Evolutionary conservation across 225 moss, liverwort and hornwort species (phyloP), one percentile per base, ranked within the genome.

Genomic region (Marchantia paleacea): DNA sequence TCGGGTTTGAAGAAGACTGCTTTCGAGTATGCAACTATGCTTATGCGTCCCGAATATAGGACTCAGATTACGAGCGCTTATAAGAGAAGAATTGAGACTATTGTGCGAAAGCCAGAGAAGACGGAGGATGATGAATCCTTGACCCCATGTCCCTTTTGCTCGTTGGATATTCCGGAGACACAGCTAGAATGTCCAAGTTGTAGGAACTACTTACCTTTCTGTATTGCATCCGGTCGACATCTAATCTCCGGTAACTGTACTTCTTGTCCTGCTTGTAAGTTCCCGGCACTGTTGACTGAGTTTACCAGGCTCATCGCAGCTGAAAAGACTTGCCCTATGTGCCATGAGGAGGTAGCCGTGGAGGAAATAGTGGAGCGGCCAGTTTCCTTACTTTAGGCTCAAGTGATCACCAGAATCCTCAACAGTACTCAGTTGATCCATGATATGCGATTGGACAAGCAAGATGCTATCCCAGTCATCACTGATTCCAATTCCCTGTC

Each of bases 1-100:
- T 91, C 82, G 0, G 93, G 97, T 10, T 76, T 99, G 20, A 93
- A 91, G 69, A 95, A 83, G 68, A 90, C 87, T 0, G 97, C 93
- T 1, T 87, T 91, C 60, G 91, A 89, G 64, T 93, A 94, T 85
- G 97, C 97, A 57, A 84, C 89, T 0, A 91, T 89, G 85, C 79
- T 99, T 30, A 69, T 99, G 69, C 88, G 85, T 24, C 90, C 90
- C 25, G 89, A 95, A 47, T 85, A 54, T 39, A 89, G 90, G 91
- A 85, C 81, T 15, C 86, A 88, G 0, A 94, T 97, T 30, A 87
- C 91, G 15, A 83, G 52, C 4, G 82, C 86, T 29, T 91, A 95
- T 62, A 97, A 92, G 54, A 89, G 89, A 14, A 92, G 90, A 84
- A 84, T 97, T 74, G 85, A 91, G 78, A 92, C 91, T 3, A 89